Percentiles rank a stretch among this genome's conserved stretches.
Conservation (phyloP, 2,329 filamentous ascomycete genomes). For the Fusarium floridanum region DNA sequence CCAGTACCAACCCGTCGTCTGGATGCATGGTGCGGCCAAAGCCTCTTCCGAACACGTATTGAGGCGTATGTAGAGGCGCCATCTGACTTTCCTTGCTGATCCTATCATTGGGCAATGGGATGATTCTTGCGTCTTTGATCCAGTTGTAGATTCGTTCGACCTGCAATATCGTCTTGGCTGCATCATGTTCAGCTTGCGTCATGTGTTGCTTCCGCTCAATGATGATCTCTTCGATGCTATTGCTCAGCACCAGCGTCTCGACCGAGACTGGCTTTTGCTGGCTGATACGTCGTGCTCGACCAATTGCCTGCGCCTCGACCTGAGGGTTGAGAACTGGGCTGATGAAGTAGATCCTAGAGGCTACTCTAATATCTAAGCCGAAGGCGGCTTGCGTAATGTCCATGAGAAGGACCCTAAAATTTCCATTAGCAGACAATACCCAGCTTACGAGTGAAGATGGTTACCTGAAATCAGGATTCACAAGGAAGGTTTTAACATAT, state of each 20-base stretch:
- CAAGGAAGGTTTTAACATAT: constrained; percentile 85
- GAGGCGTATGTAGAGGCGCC: constrained; percentile 58
- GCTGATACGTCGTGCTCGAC: constrained; percentile 88
- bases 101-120: constrained; percentile 47
- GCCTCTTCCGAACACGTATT: constrained; percentile 65
- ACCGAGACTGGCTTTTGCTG: constrained; percentile 84
- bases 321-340: constrained; percentile 88
- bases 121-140: constrained; percentile 67
- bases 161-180: constrained; percentile 69
- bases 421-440: constrained; percentile 8
- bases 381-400: constrained; percentile 91
- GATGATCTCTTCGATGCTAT: constrained; percentile 88
- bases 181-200: constrained; percentile 74
- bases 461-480: constrained; percentile 71
- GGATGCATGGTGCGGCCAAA: constrained; percentile 59
- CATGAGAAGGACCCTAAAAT: constrained; percentile 81
- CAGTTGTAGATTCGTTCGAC: constrained; percentile 70
- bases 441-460: neutral
- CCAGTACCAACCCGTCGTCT: constrained; percentile 60
- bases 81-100: constrained; percentile 61
- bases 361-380: constrained; percentile 85
- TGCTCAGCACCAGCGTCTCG: constrained; percentile 84
- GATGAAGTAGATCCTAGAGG: constrained; percentile 89
- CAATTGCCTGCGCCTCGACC: constrained; percentile 91
- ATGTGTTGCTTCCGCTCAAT: constrained; percentile 79